Evolutionary conservation across 495 filamentous ascomycete species (phyloP).

Genomic region (Delitschia confertaspora): DNA sequence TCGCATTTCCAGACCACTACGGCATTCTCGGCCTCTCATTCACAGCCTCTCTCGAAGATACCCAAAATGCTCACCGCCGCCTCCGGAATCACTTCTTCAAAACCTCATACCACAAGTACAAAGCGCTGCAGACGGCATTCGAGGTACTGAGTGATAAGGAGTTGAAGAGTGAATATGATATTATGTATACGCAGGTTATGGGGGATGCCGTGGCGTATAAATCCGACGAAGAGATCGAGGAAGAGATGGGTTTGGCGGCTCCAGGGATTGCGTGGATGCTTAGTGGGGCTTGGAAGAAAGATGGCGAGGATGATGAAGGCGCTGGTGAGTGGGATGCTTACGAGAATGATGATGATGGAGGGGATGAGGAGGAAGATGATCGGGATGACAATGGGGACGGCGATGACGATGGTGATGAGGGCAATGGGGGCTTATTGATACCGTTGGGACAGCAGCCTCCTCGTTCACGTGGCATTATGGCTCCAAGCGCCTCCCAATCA

Average conservation of each 20-base stretch:
- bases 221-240: no score
- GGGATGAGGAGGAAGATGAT: background rate
- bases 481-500: no score
- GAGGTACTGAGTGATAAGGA: constrained; percentile 12
- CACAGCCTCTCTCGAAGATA: constrained; percentile 11
- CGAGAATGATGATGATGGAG: background rate
- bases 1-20: constrained; percentile 8
- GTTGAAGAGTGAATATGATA: constrained; percentile 7
- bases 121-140: constrained; percentile 15
- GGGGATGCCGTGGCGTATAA: constrained; percentile 6
- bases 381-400: no score
- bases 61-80: constrained; percentile 7
- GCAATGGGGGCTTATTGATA: no score
- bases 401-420: no score
- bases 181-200: background rate
- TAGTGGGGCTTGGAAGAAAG: no score
- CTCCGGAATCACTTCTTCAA: constrained; percentile 10
- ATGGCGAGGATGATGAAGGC: no score
- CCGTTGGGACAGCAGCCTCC: no score
- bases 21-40: constrained; percentile 2
- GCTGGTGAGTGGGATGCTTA: background rate
- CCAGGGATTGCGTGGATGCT: no score
- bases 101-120: constrained; percentile 5
- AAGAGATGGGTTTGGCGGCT: no score
- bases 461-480: no score